A percentile compares a stretch with the other conserved stretches of the same genome.
phyloP scores from a whole-genome alignment of 768 basidiomycete genomes.

The Termitomyces sp. region DNA sequence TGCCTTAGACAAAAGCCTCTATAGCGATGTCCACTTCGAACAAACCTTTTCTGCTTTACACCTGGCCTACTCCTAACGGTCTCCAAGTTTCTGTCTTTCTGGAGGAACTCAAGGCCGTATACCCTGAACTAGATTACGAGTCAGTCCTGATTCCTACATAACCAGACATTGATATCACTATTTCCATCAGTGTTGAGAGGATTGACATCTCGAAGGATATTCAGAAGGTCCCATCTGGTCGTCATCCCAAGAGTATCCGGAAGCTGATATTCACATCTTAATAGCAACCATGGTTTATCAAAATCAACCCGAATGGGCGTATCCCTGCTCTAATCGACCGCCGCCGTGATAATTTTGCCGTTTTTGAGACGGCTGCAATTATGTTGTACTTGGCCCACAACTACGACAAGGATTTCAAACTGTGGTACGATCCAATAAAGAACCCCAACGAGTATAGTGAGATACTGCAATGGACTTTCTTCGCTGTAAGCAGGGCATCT shows the following conservation, averaged over 20 bases:
- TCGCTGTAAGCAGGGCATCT: constrained; percentile 40
- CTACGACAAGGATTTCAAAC: constrained; percentile 62
- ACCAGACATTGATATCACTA: neutral
- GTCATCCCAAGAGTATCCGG: too few relatives aligned
- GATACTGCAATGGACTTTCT: constrained; percentile 85
- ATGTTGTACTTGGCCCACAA: constrained; percentile 76
- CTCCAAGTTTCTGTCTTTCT: constrained; percentile 43
- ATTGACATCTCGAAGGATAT: constrained; percentile 57
- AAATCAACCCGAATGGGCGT: constrained; percentile 66
- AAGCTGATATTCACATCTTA: neutral
- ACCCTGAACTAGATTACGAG: constrained; percentile 44
- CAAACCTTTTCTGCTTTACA: constrained; percentile 47
- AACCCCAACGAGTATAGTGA: constrained; percentile 61
- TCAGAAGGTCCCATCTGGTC: constrained; percentile 57
- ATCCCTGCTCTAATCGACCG: constrained; percentile 67
- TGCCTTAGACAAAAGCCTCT: neutral
- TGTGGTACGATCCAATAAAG: constrained; percentile 51
- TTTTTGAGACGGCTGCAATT: constrained; percentile 81
- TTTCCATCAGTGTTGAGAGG: constrained; percentile 32
- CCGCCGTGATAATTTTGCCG: constrained; percentile 50
- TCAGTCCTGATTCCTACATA: constrained; percentile 9
- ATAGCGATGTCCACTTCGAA: constrained; percentile 21
- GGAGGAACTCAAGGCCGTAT: constrained; percentile 56
- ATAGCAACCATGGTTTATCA: constrained; percentile 67
- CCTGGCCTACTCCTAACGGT: constrained; percentile 57